phyloP scores from a whole-genome alignment of 106 monocot species.

The Allium sativum region DNA sequence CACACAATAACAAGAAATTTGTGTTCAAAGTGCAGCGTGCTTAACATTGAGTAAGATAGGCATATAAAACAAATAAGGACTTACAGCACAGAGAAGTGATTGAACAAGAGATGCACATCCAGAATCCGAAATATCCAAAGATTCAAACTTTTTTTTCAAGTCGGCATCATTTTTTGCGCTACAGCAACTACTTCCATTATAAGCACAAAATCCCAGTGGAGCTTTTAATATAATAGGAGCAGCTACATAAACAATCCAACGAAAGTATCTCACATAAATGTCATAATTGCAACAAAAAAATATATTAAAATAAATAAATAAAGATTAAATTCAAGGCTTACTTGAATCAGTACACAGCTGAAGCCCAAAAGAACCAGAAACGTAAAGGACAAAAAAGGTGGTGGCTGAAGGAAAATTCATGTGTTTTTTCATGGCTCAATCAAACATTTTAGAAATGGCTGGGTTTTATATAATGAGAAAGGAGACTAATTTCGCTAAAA shows the following conservation, averaged over 20 bases:
- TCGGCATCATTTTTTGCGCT: slow-evolving; percentile 40
- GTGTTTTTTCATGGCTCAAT: background rate
- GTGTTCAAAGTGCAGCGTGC: too few relatives aligned
- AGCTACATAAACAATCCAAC: slow-evolving; percentile 18
- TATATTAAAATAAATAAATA: background rate
- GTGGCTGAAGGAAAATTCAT: slow-evolving; percentile 19
- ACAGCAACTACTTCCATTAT: slow-evolving; percentile 75
- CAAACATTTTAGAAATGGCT: background rate
- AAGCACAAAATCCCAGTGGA: slow-evolving; percentile 64
- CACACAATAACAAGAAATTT: too few relatives aligned
- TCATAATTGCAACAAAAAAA: background rate
- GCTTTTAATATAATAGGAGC: slow-evolving; percentile 49
- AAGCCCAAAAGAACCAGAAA: slow-evolving; percentile 19
- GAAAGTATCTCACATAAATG: background rate
- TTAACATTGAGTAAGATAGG: too few relatives aligned
- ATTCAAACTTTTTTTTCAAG: slow-evolving; percentile 39
- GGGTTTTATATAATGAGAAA: background rate
- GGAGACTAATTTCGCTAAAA: background rate
- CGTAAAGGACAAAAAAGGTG: slow-evolving; percentile 9
- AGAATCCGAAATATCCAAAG: slow-evolving; percentile 54
- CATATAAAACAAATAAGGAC: background rate
- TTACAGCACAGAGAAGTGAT: slow-evolving; percentile 56
- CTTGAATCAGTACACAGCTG: slow-evolving; percentile 50
- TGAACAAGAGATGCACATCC: slow-evolving; percentile 45
- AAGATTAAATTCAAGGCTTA: slow-evolving; percentile 13